Percentiles rank a stretch among this genome's conserved stretches.
Evolutionary conservation across 176 grass and related monocot species (phyloP).

Genomic region (maize (Zea mays)): DNA sequence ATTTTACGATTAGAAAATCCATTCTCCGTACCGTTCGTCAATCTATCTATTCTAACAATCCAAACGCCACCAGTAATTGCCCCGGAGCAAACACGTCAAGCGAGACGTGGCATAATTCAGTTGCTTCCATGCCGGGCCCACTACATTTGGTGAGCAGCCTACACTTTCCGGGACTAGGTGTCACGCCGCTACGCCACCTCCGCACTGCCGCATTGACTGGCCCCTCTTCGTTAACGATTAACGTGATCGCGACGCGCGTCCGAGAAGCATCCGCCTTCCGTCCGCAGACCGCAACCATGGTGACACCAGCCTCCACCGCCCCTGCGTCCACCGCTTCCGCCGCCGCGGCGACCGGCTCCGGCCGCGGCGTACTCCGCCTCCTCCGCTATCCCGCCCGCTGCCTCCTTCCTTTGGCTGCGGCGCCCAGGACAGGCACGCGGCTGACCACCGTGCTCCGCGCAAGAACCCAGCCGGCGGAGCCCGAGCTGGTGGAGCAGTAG

Average conservation of each 20-base stretch:
- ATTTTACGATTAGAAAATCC: too few relatives aligned
- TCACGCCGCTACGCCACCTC: slow-evolving; percentile 1
- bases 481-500: slow-evolving; percentile 57
- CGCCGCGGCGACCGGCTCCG: background rate
- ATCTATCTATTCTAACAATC: too few relatives aligned
- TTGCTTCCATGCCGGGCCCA: background rate
- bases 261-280: background rate
- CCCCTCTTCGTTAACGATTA: background rate
- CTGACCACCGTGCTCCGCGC: background rate
- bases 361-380: background rate
- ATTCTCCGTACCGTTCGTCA: too few relatives aligned
- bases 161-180: background rate
- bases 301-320: slow-evolving; percentile 24
- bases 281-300: slow-evolving; percentile 9
- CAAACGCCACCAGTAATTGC: too few relatives aligned
- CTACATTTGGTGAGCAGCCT: background rate
- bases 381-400: background rate
- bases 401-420: background rate
- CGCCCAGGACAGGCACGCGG: background rate
- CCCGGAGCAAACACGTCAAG: background rate
- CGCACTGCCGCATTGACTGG: background rate
- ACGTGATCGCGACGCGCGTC: slow-evolving; percentile 23
- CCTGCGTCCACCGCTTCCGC: background rate
- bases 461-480: slow-evolving; percentile 10
- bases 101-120: background rate